phyloP scores from a whole-genome alignment of 2,329 filamentous ascomycete species.

The Furcasterigmium sp. region DNA sequence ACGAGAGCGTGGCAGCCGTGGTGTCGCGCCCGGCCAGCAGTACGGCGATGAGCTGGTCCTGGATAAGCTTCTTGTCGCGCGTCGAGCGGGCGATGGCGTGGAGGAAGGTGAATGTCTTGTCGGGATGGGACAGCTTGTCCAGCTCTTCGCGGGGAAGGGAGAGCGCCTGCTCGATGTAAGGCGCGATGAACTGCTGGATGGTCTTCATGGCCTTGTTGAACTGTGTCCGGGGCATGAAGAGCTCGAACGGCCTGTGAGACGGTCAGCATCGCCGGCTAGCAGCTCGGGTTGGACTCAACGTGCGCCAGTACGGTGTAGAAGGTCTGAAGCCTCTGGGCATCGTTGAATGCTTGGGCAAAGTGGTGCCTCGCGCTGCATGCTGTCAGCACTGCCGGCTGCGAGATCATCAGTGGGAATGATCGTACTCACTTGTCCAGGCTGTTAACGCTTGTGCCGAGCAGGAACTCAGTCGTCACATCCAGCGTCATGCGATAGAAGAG shows the following conservation, averaged over 20 bases:
- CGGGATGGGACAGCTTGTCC: slow-evolving; percentile 62
- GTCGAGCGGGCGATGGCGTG: slow-evolving; percentile 70
- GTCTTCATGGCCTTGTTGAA: slow-evolving; percentile 59
- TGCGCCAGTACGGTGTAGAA: slow-evolving; percentile 47
- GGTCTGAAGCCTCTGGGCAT: slow-evolving; percentile 64
- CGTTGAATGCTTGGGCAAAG: slow-evolving; percentile 66
- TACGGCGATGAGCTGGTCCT: slow-evolving; percentile 72
- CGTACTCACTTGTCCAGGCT: slow-evolving; percentile 32
- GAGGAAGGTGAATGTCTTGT: slow-evolving; percentile 68
- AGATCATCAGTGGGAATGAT: neutral
- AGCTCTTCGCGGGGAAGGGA: slow-evolving; percentile 59
- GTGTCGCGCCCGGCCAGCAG: slow-evolving; percentile 56
- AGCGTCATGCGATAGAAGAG: slow-evolving; percentile 62
- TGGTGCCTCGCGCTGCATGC: slow-evolving; percentile 41
- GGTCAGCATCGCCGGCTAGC: neutral
- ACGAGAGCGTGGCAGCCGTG: slow-evolving; percentile 44
- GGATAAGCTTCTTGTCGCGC: slow-evolving; percentile 54
- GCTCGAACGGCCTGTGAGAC: slow-evolving; percentile 51
- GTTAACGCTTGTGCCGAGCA: slow-evolving; percentile 55
- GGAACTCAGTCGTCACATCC: slow-evolving; percentile 62
- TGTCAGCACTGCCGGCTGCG: slow-evolving; percentile 10
- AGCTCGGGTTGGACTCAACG: slow-evolving; percentile 6
- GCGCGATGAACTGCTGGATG: slow-evolving; percentile 65
- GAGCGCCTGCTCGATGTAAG: slow-evolving; percentile 63
- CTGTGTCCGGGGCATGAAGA: slow-evolving; percentile 49